Percentiles rank a stretch among this genome's conserved stretches.
These are phyloP conservation scores for Calycina herbarum DNA, from an alignment of 2,329 filamentous ascomycete species.

Conservation along the genomic window DNA sequence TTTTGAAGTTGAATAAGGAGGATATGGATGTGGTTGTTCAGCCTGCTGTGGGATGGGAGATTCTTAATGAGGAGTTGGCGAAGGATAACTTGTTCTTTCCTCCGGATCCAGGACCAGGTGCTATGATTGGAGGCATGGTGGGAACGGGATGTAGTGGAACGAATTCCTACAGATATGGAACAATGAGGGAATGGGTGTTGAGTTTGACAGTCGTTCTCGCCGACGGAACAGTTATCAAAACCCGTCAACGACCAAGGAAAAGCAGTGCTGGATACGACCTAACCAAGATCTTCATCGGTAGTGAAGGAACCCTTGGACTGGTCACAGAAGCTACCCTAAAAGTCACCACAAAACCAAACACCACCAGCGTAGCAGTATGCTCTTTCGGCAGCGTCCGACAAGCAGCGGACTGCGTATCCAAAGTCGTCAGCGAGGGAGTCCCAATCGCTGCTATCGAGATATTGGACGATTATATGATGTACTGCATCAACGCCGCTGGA, in stretches of 20 bases:
- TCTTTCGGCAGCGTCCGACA: conserved; percentile 53
- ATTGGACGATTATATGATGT: conserved; percentile 88
- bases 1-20: conserved; percentile 73
- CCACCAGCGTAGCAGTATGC: conserved; percentile 76
- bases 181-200: conserved; percentile 93
- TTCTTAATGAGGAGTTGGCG: conserved; percentile 74
- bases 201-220: conserved; percentile 84
- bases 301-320: conserved; percentile 86
- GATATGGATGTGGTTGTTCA: conserved; percentile 77
- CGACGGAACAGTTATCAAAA: conserved; percentile 88
- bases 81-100: conserved; percentile 84
- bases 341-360: conserved; percentile 76
- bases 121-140: conserved; percentile 89
- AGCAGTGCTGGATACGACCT: conserved; percentile 90
- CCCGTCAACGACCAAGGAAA: conserved; percentile 82
- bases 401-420: conserved; percentile 65
- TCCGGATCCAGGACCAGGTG: conserved; percentile 85
- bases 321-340: conserved; percentile 91
- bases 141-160: conserved; percentile 75
- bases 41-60: conserved; percentile 83
- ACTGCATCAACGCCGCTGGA: conserved; percentile 64
- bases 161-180: conserved; percentile 89
- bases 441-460: conserved; percentile 92
- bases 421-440: conserved; percentile 77
- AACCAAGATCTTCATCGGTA: conserved; percentile 85